Conservation (phyloP, 1,284 basidiomycete genomes). For the Taiwanofungus camphoratus region DNA sequence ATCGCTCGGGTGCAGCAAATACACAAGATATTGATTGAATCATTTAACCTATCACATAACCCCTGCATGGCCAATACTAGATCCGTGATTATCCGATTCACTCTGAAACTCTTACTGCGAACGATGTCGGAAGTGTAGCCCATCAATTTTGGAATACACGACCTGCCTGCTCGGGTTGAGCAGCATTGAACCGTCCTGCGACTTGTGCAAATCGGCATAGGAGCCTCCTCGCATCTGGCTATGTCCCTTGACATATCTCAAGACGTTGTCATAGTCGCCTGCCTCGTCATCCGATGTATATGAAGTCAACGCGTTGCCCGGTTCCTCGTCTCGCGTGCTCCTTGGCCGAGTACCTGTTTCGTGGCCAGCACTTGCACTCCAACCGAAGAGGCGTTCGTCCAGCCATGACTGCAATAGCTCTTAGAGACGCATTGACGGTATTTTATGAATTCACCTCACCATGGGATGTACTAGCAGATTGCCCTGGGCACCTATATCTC, state of each 20-base stretch:
- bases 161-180: slow-evolving; percentile 9
- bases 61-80: no score
- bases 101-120: no score
- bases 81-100: no score
- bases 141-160: slow-evolving; percentile 28
- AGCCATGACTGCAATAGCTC: slow-evolving; percentile 64
- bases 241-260: slow-evolving; percentile 49
- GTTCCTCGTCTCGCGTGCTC: slow-evolving; percentile 52
- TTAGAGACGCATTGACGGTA: not conserved
- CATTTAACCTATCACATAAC: no score
- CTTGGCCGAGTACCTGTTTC: slow-evolving; percentile 79
- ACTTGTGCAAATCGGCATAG: slow-evolving; percentile 72
- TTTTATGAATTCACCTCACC: slow-evolving; percentile 28
- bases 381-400: slow-evolving; percentile 90
- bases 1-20: not conserved
- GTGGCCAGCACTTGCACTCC: slow-evolving; percentile 67
- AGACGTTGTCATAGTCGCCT: slow-evolving; percentile 77
- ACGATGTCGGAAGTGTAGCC: slow-evolving; percentile 37
- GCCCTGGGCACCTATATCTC: slow-evolving; percentile 76
- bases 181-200: slow-evolving; percentile 33
- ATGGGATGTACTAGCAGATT: slow-evolving; percentile 79
- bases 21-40: no score
- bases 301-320: slow-evolving; percentile 60
- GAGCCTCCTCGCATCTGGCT: slow-evolving; percentile 40
- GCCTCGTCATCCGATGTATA: slow-evolving; percentile 72